phyloP scores from a whole-genome alignment of 371 early-diverging fungal genomes.

The Polyrhizophydium stewartii region DNA sequence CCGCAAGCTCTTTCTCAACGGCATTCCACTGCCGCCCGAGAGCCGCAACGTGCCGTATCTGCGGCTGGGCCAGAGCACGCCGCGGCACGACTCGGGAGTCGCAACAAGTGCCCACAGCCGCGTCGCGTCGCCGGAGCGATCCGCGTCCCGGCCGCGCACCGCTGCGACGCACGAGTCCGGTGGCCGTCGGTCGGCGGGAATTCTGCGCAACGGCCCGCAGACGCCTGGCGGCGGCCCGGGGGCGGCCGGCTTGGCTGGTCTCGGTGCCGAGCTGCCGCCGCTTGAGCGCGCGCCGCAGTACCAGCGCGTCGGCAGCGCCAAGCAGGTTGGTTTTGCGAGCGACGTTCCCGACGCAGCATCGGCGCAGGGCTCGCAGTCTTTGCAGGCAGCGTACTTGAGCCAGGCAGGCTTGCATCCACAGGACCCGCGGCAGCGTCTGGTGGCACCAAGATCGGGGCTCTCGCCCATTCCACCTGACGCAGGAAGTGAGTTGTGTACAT shows the following conservation, averaged over 20 bases:
- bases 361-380: no score
- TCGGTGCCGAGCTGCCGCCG: background rate
- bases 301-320: background rate
- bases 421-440: no score
- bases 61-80: background rate
- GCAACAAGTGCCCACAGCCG: background rate
- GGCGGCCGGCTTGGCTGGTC: background rate
- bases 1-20: constrained; percentile 17
- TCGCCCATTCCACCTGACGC: no score
- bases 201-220: constrained; percentile 1
- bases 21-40: constrained; percentile 10
- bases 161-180: background rate
- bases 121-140: constrained; percentile 1
- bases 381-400: no score
- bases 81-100: background rate
- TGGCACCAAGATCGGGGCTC: no score
- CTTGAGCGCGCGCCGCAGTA: background rate
- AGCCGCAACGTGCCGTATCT: background rate
- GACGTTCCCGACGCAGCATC: no score
- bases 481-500: no score
- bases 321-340: constrained; percentile 3
- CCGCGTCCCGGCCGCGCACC: background rate
- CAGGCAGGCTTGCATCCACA: no score
- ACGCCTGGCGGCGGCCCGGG: no score
- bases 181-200: background rate